These are phyloP conservation scores for Hypsizygus marmoreus DNA, from an alignment of 768 basidiomycete genomes.

Conservation along the genomic window DNA sequence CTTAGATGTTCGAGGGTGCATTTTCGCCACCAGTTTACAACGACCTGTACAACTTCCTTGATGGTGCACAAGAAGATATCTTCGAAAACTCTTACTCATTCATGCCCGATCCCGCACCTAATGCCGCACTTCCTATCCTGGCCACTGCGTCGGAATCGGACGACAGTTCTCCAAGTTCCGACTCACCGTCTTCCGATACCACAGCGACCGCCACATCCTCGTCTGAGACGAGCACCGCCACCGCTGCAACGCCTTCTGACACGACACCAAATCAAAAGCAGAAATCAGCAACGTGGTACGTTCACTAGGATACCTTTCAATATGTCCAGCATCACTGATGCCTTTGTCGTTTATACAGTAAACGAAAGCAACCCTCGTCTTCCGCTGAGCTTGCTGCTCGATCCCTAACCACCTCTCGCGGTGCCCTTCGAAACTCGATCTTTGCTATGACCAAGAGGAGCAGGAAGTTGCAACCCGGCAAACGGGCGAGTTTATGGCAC, in stretches of 20 bases:
- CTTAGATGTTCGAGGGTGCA: conserved; percentile 64
- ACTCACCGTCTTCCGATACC: not conserved
- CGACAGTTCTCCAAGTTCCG: not conserved
- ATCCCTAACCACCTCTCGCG: not conserved
- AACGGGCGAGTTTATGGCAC: conserved; percentile 14
- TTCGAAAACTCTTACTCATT: conserved; percentile 58
- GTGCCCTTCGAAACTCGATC: not conserved
- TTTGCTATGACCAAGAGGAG: conserved; percentile 17
- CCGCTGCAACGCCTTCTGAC: too few relatives aligned
- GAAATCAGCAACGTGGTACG: conserved; percentile 3
- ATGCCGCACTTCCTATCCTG: conserved; percentile 35
- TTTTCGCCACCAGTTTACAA: conserved; percentile 68
- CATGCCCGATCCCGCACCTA: conserved; percentile 47
- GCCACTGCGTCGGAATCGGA: conserved; percentile 10
- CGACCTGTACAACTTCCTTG: conserved; percentile 66
- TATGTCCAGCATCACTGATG: not conserved
- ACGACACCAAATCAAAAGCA: not conserved
- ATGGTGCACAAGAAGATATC: conserved; percentile 76
- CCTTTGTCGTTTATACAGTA: conserved; percentile 1
- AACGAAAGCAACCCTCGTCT: not conserved
- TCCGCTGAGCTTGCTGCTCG: conserved; percentile 2
- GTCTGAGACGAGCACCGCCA: too few relatives aligned
- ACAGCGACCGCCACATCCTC: too few relatives aligned
- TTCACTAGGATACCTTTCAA: not conserved
- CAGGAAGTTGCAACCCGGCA: conserved; percentile 11